These are phyloP conservation scores for Globisporangium echinulatum DNA, from an alignment of 352 stramenopile species.

Conservation along the genomic window DNA sequence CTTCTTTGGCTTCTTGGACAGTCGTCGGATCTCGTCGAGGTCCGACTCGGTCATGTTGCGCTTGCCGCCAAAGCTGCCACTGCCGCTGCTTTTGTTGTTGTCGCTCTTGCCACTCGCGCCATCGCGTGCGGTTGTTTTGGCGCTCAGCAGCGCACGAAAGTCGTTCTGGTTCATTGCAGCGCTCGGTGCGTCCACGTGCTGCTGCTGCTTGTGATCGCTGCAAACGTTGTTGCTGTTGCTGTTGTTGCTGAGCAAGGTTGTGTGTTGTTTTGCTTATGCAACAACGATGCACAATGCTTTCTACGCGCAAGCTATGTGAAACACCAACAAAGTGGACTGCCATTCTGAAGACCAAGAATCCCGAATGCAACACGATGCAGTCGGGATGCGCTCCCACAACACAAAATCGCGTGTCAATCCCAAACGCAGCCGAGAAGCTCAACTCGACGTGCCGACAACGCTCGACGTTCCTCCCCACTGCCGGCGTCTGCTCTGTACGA, in stretches of 20 bases:
- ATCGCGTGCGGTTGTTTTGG: slow-evolving; percentile 10
- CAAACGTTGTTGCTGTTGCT: not conserved
- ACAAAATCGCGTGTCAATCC: no score
- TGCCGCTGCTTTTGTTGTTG: not conserved
- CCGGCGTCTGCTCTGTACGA: no score
- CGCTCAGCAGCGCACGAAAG: slow-evolving; percentile 57
- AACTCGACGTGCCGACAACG: no score
- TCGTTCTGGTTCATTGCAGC: slow-evolving; percentile 70
- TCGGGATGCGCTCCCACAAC: no score
- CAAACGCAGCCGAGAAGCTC: no score
- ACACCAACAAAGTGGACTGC: no score
- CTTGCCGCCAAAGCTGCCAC: slow-evolving; percentile 37
- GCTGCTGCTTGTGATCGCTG: not conserved
- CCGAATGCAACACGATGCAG: no score
- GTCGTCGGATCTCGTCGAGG: slow-evolving; percentile 34
- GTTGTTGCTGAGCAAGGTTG: not conserved
- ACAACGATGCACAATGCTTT: no score
- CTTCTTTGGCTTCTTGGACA: slow-evolving; percentile 63
- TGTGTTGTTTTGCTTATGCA: not conserved
- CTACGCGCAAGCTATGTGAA: no score
- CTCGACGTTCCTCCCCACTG: no score
- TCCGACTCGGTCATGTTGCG: slow-evolving; percentile 50
- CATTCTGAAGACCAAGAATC: no score
- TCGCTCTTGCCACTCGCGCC: not conserved
- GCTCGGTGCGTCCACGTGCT: no score